A percentile compares a stretch with the other conserved stretches of the same genome.
These are phyloP conservation scores for Trichoderma guizhouense DNA, from an alignment of 2,329 filamentous ascomycete genomes.

Conservation along the genomic window DNA sequence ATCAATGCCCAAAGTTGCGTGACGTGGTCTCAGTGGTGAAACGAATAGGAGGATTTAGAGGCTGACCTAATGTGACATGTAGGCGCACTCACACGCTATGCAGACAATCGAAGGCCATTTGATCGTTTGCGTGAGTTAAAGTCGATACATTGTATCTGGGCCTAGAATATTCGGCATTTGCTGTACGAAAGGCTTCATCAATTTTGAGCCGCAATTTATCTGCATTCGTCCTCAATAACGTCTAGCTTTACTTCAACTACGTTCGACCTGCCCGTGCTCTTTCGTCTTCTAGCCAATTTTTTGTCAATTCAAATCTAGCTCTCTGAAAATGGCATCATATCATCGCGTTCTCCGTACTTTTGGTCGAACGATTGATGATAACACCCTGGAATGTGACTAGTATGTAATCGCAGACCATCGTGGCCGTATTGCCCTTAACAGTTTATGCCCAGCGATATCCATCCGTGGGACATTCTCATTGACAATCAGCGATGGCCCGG, in stretches of 20 bases:
- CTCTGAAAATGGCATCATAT: slow-evolving; percentile 14
- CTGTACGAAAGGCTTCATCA: not conserved
- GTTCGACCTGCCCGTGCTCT: not conserved
- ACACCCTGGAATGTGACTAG: slow-evolving; percentile 18
- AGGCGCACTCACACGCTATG: not conserved
- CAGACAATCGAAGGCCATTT: not conserved
- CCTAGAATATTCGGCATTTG: not conserved
- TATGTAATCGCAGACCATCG: not conserved
- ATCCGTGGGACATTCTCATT: slow-evolving; percentile 17
- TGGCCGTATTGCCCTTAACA: not conserved
- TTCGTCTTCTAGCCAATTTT: not conserved
- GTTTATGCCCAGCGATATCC: slow-evolving; percentile 9
- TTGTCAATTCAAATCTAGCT: not conserved
- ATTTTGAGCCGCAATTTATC: not conserved
- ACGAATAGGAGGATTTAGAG: not conserved
- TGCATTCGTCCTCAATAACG: not conserved
- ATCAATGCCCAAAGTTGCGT: slow-evolving; percentile 9
- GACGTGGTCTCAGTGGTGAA: not conserved
- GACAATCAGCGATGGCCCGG: slow-evolving; percentile 14
- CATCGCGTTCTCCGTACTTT: slow-evolving; percentile 18
- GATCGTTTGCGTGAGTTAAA: not conserved
- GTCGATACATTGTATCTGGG: not conserved
- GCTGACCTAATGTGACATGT: not conserved
- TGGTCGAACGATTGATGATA: slow-evolving; percentile 7
- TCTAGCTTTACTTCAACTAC: not conserved